Conservation (phyloP, 176 grass and related monocot species). For the Hordeum marinum region DNA sequence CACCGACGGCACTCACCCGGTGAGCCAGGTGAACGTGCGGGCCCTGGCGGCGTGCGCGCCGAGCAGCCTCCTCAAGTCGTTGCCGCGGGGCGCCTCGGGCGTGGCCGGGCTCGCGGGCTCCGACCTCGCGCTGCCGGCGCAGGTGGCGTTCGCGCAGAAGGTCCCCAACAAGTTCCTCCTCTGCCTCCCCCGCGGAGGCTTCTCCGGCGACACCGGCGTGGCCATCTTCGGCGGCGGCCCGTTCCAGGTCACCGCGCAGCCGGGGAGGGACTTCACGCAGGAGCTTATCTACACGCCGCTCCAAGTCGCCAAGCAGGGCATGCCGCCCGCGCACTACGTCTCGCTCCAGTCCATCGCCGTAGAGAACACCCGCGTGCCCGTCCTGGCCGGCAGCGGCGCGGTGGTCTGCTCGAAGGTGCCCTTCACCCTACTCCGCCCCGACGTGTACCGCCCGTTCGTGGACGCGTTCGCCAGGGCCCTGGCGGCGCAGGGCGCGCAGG, state of each 20-base stretch:
- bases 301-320: not conserved
- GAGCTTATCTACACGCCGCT: conserved; percentile 16
- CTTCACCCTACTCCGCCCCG: conserved; percentile 32
- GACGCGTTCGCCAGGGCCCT: conserved; percentile 11
- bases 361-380: not conserved
- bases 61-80: not conserved
- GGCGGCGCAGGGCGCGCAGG: not conserved
- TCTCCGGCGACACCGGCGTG: not conserved
- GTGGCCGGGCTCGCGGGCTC: conserved; percentile 36
- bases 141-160: conserved; percentile 8
- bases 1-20: conserved; percentile 51
- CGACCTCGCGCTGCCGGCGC: conserved; percentile 24
- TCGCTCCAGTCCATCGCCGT: not conserved
- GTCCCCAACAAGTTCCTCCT: conserved; percentile 31
- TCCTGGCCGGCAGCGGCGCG: not conserved
- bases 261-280: not conserved
- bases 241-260: not conserved
- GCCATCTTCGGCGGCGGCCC: conserved; percentile 33
- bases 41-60: conserved; percentile 27
- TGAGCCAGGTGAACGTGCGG: not conserved
- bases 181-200: conserved; percentile 43
- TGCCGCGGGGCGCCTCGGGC: conserved; percentile 6
- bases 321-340: conserved; percentile 16
- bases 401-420: conserved; percentile 17
- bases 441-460: conserved; percentile 40